A percentile compares a stretch with the other conserved stretches of the same genome.
These are phyloP conservation scores for Starmerella davenportii DNA, from an alignment of 805 yeast species.

Conservation along the genomic window DNA sequence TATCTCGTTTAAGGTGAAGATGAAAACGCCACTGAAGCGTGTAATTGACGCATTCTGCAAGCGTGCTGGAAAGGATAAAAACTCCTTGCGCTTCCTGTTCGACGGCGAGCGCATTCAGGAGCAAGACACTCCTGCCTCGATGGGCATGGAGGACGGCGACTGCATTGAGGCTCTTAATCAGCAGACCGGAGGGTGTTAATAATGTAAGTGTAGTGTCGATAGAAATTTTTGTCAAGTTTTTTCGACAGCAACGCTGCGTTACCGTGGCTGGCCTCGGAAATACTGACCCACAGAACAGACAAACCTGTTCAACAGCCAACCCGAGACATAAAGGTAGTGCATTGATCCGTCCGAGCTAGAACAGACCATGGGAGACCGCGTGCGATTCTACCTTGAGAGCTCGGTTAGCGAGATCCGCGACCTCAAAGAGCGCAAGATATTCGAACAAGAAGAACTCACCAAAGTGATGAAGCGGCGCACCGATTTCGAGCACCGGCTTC, in stretches of 20 bases:
- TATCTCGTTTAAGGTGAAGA: slow-evolving; percentile 86
- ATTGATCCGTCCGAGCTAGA: no score
- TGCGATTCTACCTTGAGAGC: slow-evolving; percentile 41
- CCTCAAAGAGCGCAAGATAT: slow-evolving; percentile 59
- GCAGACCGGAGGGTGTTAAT: slow-evolving; percentile 33
- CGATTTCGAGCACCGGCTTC: slow-evolving; percentile 81
- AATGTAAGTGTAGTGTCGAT: no score
- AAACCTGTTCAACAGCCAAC: no score
- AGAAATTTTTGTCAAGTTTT: no score
- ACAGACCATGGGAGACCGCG: slow-evolving; percentile 35
- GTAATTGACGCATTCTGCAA: slow-evolving; percentile 96
- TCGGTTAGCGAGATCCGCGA: slow-evolving; percentile 88
- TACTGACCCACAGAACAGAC: no score
- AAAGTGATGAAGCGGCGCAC: slow-evolving; percentile 83
- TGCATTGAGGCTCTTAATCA: slow-evolving; percentile 94
- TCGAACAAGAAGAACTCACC: slow-evolving; percentile 64
- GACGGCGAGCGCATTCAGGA: slow-evolving; percentile 85
- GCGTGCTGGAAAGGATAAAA: slow-evolving; percentile 81
- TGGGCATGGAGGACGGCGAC: slow-evolving; percentile 91
- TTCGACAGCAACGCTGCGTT: no score
- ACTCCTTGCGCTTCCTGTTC: slow-evolving; percentile 68
- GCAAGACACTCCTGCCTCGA: slow-evolving; percentile 71
- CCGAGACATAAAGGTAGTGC: no score
- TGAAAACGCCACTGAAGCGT: slow-evolving; percentile 79
- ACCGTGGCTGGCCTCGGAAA: no score